Evolutionary conservation across 2,329 filamentous ascomycete genomes (phyloP).

Genomic region (Fulvia fulva): DNA sequence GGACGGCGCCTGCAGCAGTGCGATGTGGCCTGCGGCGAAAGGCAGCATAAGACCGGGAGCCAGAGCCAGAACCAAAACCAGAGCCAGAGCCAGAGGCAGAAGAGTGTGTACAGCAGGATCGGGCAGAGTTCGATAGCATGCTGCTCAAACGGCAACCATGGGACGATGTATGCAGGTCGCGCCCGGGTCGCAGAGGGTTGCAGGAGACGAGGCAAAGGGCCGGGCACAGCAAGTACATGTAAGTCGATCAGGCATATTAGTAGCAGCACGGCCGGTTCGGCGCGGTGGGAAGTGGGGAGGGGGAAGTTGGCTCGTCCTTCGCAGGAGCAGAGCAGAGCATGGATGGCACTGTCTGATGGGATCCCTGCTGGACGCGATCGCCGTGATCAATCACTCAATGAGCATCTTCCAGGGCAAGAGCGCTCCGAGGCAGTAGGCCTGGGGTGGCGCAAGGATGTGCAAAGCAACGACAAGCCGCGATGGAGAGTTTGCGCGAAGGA

Average conservation of each 20-base stretch:
- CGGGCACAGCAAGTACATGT: neutral
- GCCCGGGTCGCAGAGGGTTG: neutral
- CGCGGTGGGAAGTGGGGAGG: too few relatives aligned
- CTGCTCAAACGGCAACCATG: neutral
- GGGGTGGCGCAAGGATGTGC: neutral
- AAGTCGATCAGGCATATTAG: slow-evolving; percentile 1
- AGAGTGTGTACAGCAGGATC: slow-evolving; percentile 10
- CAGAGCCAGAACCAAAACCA: neutral
- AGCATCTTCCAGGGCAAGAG: neutral
- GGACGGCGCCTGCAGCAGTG: slow-evolving; percentile 8
- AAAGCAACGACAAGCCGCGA: neutral
- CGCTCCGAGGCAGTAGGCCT: neutral
- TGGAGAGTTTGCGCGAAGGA: neutral
- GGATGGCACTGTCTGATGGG: slow-evolving; percentile 3
- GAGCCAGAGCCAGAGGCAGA: neutral
- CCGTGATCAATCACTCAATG: neutral
- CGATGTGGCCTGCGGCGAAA: neutral
- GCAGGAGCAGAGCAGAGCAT: slow-evolving; percentile 1
- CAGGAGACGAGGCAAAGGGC: neutral
- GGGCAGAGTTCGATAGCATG: neutral
- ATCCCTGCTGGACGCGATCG: slow-evolving; percentile 7
- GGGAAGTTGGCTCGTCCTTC: slow-evolving; percentile 2
- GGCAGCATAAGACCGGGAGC: neutral
- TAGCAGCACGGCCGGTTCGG: slow-evolving; percentile 5
- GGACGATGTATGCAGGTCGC: slow-evolving; percentile 10